Conservation (phyloP, 2,329 filamentous ascomycete genomes). For the Alternaria triticina region DNA sequence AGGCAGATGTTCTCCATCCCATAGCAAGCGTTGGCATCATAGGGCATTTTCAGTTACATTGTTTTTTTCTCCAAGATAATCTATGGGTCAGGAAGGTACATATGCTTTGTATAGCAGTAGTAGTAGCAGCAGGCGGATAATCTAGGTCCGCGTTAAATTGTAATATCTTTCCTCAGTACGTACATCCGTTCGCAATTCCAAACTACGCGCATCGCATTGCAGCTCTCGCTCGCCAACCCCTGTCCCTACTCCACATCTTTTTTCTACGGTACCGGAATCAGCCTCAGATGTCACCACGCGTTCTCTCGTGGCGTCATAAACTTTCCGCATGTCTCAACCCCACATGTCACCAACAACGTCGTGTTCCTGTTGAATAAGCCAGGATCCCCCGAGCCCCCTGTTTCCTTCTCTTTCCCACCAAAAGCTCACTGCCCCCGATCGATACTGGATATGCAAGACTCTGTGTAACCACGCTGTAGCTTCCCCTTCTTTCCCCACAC, state of each 20-base stretch:
- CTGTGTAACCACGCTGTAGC: not conserved
- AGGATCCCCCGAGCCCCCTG: not conserved
- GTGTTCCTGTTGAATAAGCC: slow-evolving; percentile 11
- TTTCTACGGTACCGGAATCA: not conserved
- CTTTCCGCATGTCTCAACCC: not conserved
- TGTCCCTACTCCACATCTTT: not conserved
- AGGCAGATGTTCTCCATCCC: slow-evolving; percentile 31
- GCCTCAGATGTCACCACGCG: slow-evolving; percentile 2
- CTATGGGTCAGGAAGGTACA: slow-evolving; percentile 13
- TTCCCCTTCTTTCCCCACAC: not conserved
- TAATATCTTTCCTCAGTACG: slow-evolving; percentile 15
- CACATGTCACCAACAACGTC: not conserved
- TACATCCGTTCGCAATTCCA: not conserved
- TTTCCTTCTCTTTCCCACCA: not conserved
- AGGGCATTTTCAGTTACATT: slow-evolving; percentile 10
- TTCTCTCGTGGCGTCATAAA: slow-evolving; percentile 7
- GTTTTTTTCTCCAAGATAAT: slow-evolving; percentile 12
- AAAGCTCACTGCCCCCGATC: not conserved
- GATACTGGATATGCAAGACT: not conserved
- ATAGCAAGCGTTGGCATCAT: slow-evolving; percentile 25
- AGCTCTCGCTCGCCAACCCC: not conserved
- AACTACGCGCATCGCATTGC: not conserved
- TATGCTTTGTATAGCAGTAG: slow-evolving; percentile 22
- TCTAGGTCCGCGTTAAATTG: slow-evolving; percentile 16
- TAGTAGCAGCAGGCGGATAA: slow-evolving; percentile 3